Conservation (phyloP, 805 yeast genomes). For the Yarrowia keelungensis region DNA sequence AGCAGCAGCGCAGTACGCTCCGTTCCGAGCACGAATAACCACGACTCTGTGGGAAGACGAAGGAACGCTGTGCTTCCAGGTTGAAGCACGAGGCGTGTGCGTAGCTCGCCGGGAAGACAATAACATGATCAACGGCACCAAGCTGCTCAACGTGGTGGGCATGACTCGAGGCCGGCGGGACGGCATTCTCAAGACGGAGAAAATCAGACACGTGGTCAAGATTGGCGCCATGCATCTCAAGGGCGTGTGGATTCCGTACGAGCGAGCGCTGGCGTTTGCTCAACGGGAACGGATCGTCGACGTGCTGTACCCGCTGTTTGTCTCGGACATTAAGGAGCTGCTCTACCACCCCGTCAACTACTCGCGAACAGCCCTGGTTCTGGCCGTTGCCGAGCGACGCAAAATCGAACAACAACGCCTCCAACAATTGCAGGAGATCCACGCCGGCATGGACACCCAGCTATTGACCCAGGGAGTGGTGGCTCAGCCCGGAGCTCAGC, state of each 20-base stretch:
- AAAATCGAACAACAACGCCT: conserved; percentile 42
- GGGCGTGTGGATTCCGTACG: conserved; percentile 92
- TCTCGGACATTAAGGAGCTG: conserved; percentile 59
- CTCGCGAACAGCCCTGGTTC: conserved; percentile 48
- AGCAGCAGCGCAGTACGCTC: conserved; percentile 31
- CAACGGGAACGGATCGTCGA: conserved; percentile 79
- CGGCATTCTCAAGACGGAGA: conserved; percentile 83
- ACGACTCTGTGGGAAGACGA: conserved; percentile 92
- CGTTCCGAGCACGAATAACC: conserved; percentile 62
- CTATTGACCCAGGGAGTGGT: conserved; percentile 26
- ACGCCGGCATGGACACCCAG: conserved; percentile 40
- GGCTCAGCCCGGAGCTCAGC: conserved; percentile 17
- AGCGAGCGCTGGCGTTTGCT: conserved; percentile 81
- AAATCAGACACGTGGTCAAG: conserved; percentile 79
- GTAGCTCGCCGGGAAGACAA: conserved; percentile 88
- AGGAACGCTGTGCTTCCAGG: conserved; percentile 82
- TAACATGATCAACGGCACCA: conserved; percentile 87
- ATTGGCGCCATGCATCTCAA: conserved; percentile 87
- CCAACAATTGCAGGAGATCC: conserved; percentile 36
- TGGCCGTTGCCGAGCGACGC: conserved; percentile 48
- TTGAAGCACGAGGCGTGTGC: conserved; percentile 77
- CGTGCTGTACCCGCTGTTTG: conserved; percentile 71
- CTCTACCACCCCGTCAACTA: conserved; percentile 50
- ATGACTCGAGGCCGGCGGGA: conserved; percentile 89
- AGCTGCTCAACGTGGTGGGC: conserved; percentile 80